These are phyloP conservation scores for Guyanaporus albipodus DNA, from an alignment of 768 basidiomycete species.

Conservation along the genomic window DNA sequence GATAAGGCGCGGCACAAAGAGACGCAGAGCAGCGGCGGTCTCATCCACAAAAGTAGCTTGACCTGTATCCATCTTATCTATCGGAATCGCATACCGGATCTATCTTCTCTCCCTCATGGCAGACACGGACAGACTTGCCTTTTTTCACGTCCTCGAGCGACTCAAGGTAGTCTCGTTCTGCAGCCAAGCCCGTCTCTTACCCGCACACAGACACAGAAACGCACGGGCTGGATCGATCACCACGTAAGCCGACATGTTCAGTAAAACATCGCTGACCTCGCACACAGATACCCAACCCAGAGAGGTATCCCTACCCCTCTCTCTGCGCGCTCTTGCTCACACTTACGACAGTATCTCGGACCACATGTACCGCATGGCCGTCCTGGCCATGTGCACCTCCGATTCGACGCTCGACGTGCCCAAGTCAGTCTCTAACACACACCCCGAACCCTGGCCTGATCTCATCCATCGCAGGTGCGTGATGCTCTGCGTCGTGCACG, in stretches of 20 bases:
- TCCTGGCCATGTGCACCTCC: slow-evolving; percentile 86
- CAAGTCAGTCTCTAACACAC: slow-evolving; percentile 45
- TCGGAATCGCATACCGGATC: slow-evolving; percentile 30
- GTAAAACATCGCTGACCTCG: slow-evolving; percentile 2
- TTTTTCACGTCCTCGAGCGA: slow-evolving; percentile 84
- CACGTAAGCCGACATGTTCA: slow-evolving; percentile 30
- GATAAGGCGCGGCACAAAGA: slow-evolving; percentile 72
- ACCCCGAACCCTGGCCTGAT: neutral
- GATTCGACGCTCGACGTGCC: slow-evolving; percentile 67
- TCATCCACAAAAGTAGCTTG: slow-evolving; percentile 31
- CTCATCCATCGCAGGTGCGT: slow-evolving; percentile 48
- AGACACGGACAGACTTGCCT: slow-evolving; percentile 72
- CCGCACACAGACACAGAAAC: slow-evolving; percentile 76
- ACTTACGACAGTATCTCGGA: slow-evolving; percentile 68
- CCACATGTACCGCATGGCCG: slow-evolving; percentile 96
- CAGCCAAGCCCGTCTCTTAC: neutral
- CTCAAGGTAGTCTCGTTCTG: slow-evolving; percentile 61
- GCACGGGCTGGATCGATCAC: slow-evolving; percentile 92
- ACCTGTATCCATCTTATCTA: slow-evolving; percentile 29
- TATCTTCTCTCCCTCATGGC: slow-evolving; percentile 52
- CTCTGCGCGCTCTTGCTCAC: neutral
- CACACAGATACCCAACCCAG: slow-evolving; percentile 69
- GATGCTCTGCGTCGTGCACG: slow-evolving; percentile 90
- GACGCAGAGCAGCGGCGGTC: slow-evolving; percentile 34
- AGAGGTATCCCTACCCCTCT: slow-evolving; percentile 53